Percentiles rank a stretch among this genome's conserved stretches.
Evolutionary conservation across 371 early-diverging fungal species (phyloP).

Genomic region (Rhizomucor pusillus): DNA sequence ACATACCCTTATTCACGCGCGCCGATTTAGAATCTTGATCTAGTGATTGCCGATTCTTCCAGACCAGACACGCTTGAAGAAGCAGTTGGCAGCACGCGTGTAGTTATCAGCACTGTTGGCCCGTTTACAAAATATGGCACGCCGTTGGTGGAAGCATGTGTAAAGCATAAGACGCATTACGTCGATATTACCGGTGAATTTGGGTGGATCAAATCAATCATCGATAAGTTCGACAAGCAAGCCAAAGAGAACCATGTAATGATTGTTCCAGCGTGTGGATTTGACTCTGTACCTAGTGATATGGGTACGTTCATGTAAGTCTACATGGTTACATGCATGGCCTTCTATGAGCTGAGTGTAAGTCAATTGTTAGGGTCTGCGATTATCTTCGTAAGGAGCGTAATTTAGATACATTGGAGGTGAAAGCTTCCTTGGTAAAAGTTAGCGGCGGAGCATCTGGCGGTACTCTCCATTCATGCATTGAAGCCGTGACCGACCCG

Average conservation of each 20-base stretch:
- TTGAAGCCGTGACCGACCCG: conserved; percentile 23
- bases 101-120: conserved; percentile 83
- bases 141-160: conserved; percentile 79
- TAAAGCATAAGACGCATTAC: conserved; percentile 82
- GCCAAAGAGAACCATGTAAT: conserved; percentile 65
- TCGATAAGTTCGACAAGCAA: conserved; percentile 63
- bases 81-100: conserved; percentile 63
- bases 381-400: conserved; percentile 52
- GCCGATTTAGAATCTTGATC: conserved; percentile 24
- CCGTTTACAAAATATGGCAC: conserved; percentile 61
- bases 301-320: conserved; percentile 61
- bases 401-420: conserved; percentile 43
- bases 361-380: conserved; percentile 28
- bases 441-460: conserved; percentile 58
- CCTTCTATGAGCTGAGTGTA: too few species aligned
- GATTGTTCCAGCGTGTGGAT: conserved; percentile 87
- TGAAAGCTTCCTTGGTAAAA: conserved; percentile 57
- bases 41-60: conserved; percentile 64
- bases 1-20: neutral
- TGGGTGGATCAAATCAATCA: conserved; percentile 66
- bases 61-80: conserved; percentile 52
- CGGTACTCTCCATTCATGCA: conserved; percentile 54
- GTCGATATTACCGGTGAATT: conserved; percentile 90
- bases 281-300: conserved; percentile 89
- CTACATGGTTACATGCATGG: too few species aligned